These are phyloP conservation scores for Truncatella angustata DNA, from an alignment of 2,329 filamentous ascomycete genomes.

Conservation along the genomic window DNA sequence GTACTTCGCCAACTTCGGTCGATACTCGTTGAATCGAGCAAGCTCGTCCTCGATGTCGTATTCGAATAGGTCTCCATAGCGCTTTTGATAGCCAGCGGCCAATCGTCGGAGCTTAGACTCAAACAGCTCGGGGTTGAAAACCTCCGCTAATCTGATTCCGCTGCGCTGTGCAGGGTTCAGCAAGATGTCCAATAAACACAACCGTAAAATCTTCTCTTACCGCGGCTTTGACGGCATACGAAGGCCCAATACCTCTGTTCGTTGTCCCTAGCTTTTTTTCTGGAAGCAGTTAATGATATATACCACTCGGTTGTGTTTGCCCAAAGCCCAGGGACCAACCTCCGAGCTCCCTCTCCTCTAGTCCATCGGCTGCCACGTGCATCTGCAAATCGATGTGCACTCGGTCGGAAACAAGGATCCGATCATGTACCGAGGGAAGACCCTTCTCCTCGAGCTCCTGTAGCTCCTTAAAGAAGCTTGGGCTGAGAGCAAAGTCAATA, in stretches of 20 bases:
- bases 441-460: conserved; percentile 59
- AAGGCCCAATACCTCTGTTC: conserved; percentile 30
- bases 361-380: conserved; percentile 63
- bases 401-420: conserved; percentile 62
- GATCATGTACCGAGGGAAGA: conserved; percentile 49
- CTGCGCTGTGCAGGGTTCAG: conserved; percentile 39
- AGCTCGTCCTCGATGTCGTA: conserved; percentile 72
- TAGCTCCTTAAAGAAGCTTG: conserved; percentile 66
- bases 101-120: conserved; percentile 64
- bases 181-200: not conserved
- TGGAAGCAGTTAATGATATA: not conserved
- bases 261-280: conserved; percentile 41
- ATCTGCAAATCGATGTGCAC: conserved; percentile 63
- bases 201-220: not conserved
- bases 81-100: conserved; percentile 61
- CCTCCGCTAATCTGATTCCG: conserved; percentile 64
- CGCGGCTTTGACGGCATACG: conserved; percentile 55
- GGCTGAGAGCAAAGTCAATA: conserved; percentile 20
- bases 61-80: conserved; percentile 52
- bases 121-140: conserved; percentile 66
- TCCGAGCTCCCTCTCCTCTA: conserved; percentile 57
- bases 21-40: conserved; percentile 52
- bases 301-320: not conserved
- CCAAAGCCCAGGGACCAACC: conserved; percentile 8
- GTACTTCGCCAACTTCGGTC: conserved; percentile 56